Base-by-base conservation (phyloP, 2,329 filamentous ascomycete genomes). In the Botryotinia narcissicola region DNA sequence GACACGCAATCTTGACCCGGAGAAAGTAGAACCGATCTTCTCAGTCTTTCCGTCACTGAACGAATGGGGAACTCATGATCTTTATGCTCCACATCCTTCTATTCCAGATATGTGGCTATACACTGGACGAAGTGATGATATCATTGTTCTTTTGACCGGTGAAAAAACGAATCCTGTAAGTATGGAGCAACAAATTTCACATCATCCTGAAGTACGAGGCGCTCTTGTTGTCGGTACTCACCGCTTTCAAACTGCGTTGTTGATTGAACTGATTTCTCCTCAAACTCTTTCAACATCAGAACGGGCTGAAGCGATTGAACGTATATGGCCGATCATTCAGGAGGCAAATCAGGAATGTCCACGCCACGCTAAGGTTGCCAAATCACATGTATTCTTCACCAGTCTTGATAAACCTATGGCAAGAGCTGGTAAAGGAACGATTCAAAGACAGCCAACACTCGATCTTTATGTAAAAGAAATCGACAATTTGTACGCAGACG, bases 121-220 rank as follows among this genome's bases (percentile, higher is more conserved):
- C 67, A 46, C 78, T 18, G 83, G 82, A 16, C 78, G 83, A 12
- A 73, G 75, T 10, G 83, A 85, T 69, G 83, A 85, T 76, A 79
- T 84, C 20, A 81, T 85, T 44, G 82, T 84, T 0, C 77, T 84
- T 35, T 81, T 79, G 35, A 84, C 82, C 48, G 84, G 84, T 3
- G 83, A 84, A 69, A 85, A 85, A 74, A 80, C 84, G 44, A 84
- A 84, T 44, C 84, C 83, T 0, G 75, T 82, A 4, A 76, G 76
- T 14, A 0, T 81, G 78, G 83, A 85, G 72, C 76, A 75, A 44
- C 77, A 80, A 16, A 80, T 85, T 8, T 76, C 78, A 37, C 74
- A 74, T 1, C 80, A 84, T 69, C 80, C 81, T 0, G 46, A 80
- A 25, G 78, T 84, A 1, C 70, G 74, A 0, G 75, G 76, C 14